phyloP scores from a whole-genome alignment of 225 moss, liverwort and hornwort genomes.

The Rhytidiadelphus loreus region DNA sequence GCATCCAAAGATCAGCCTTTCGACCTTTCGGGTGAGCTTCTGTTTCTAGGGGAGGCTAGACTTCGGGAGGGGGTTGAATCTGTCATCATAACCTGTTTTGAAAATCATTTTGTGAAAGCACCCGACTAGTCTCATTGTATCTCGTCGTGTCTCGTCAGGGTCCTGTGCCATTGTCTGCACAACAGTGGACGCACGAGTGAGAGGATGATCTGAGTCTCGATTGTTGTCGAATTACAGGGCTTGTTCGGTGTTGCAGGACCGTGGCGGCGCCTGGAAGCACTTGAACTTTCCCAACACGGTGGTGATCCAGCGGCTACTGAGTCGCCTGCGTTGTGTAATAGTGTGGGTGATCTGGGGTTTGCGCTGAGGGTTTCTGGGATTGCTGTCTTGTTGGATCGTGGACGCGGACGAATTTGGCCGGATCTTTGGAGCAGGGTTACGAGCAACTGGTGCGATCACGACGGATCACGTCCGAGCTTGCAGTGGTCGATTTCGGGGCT shows the following conservation, averaged over 20 bases:
- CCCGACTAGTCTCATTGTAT: background rate
- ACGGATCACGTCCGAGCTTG: background rate
- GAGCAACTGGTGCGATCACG: background rate
- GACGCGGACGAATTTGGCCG: background rate
- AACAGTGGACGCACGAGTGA: background rate
- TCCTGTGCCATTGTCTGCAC: background rate
- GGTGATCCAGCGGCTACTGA: background rate
- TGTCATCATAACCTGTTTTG: background rate
- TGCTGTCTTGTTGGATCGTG: background rate
- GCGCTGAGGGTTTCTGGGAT: background rate
- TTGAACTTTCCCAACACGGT: background rate
- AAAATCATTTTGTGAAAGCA: background rate
- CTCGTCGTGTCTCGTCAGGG: background rate
- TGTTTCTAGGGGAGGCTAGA: background rate
- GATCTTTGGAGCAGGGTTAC: background rate
- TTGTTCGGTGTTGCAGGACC: background rate
- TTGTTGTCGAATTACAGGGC: background rate
- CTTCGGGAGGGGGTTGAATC: background rate
- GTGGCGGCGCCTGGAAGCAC: background rate
- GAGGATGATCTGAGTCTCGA: background rate
- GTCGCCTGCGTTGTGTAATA: background rate
- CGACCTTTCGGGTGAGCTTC: background rate
- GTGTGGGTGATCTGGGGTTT: background rate
- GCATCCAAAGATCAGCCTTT: background rate
- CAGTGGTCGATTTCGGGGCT: background rate